Conservation (phyloP, 2,329 filamentous ascomycete genomes). For the Alternaria conjuncta region DNA sequence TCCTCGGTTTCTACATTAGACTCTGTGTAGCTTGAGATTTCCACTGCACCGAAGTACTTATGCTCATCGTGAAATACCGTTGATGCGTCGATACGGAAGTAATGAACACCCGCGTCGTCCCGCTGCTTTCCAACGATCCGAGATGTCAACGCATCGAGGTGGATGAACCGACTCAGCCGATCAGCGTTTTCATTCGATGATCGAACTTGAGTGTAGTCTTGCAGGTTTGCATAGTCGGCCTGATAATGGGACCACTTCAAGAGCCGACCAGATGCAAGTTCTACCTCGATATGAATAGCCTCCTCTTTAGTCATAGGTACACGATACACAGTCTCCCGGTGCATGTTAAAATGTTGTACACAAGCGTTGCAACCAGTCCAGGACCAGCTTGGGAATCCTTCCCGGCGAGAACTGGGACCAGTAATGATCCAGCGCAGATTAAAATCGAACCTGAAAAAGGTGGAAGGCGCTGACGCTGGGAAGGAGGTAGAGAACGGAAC, state of each 20-base stretch:
- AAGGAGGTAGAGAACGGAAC: background rate
- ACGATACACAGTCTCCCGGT: background rate
- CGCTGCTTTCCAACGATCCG: background rate
- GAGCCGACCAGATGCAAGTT: background rate
- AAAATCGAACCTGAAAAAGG: background rate
- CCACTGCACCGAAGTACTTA: background rate
- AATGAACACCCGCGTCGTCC: fast-evolving
- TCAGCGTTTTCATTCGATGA: background rate
- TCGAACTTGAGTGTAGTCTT: background rate
- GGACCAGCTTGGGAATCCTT: background rate
- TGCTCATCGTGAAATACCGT: too few relatives aligned
- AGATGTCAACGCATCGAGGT: background rate
- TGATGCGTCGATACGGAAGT: background rate
- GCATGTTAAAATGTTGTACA: background rate
- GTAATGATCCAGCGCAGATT: background rate
- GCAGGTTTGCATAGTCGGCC: background rate
- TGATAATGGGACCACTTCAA: background rate
- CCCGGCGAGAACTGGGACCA: background rate
- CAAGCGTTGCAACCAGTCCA: background rate
- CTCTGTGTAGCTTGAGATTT: fast-evolving
- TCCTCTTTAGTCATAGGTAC: background rate
- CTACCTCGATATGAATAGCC: background rate
- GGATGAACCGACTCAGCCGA: background rate
- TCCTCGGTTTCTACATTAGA: background rate
- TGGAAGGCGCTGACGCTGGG: background rate